Evolutionary conservation across 805 yeast genomes (phyloP).

Genomic region (Hanseniaspora taiwanica): DNA sequence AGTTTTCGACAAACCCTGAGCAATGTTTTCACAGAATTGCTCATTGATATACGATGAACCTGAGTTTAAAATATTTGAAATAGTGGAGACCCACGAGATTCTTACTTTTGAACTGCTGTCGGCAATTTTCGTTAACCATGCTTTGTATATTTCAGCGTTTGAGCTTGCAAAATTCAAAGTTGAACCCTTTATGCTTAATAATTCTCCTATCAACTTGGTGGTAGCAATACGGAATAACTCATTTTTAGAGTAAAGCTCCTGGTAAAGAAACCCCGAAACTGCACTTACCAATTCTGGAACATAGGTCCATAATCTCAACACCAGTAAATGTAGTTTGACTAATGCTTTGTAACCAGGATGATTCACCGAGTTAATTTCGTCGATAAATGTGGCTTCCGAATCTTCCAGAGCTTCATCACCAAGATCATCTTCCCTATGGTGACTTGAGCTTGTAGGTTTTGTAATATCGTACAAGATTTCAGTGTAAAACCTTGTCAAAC

Average conservation of each 20-base stretch:
- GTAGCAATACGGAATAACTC: conserved; percentile 51
- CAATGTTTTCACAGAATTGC: conserved; percentile 37
- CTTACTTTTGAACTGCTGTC: conserved; percentile 59
- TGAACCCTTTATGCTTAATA: conserved; percentile 34
- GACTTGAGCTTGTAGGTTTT: not conserved
- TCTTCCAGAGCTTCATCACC: conserved; percentile 16
- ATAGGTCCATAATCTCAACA: conserved; percentile 59
- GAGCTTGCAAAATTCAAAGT: conserved; percentile 43
- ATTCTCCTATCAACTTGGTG: conserved; percentile 57
- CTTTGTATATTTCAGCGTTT: conserved; percentile 47
- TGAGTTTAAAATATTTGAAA: conserved; percentile 32
- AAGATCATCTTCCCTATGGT: conserved; percentile 5
- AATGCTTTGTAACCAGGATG: conserved; percentile 27
- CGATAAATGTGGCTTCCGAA: conserved; percentile 7
- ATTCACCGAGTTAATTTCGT: conserved; percentile 6
- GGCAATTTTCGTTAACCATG: conserved; percentile 63
- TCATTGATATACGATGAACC: conserved; percentile 17
- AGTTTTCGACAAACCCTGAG: conserved; percentile 50
- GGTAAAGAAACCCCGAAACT: conserved; percentile 66
- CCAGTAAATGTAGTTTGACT: conserved; percentile 46
- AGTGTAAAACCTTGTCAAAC: conserved; percentile 65
- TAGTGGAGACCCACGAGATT: conserved; percentile 52
- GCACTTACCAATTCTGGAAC: conserved; percentile 65
- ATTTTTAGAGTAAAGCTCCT: conserved; percentile 64
- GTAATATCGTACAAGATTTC: conserved; percentile 51